phyloP scores from a whole-genome alignment of 2,329 filamentous ascomycete species.

The Colletotrichum sidae region DNA sequence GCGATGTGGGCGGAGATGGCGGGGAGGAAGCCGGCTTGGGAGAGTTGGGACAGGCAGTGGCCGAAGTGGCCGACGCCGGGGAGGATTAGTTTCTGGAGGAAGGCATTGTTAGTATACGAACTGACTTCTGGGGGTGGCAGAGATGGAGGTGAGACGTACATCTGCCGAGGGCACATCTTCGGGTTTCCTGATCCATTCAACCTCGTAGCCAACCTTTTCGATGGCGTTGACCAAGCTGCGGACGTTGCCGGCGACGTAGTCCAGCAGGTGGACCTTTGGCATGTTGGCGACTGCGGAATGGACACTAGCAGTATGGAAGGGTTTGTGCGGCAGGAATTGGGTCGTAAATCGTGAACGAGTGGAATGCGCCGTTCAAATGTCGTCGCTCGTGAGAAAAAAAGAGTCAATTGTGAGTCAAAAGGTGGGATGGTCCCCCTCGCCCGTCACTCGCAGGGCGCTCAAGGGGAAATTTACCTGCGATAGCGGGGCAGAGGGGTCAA shows the following conservation, averaged over 20 bases:
- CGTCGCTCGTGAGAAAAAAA: not conserved
- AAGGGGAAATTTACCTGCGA: constrained; percentile 39
- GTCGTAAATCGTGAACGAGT: constrained; percentile 5
- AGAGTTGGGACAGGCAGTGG: constrained; percentile 89
- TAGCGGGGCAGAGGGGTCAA: constrained; percentile 42
- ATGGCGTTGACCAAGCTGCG: constrained; percentile 97
- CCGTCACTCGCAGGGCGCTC: constrained; percentile 20
- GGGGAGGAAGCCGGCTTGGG: constrained; percentile 83
- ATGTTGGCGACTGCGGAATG: constrained; percentile 56
- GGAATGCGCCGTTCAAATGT: constrained; percentile 16
- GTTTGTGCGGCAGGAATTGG: not conserved
- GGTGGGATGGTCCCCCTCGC: constrained; percentile 6
- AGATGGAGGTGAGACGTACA: constrained; percentile 59
- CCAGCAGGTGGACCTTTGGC: constrained; percentile 80
- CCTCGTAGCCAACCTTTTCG: constrained; percentile 91
- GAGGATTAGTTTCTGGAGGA: constrained; percentile 84
- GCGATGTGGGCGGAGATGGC: constrained; percentile 86
- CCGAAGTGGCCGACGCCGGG: constrained; percentile 98
- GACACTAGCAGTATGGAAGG: too few relatives aligned
- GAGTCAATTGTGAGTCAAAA: constrained; percentile 28
- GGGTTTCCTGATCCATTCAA: constrained; percentile 91
- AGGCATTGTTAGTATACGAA: constrained; percentile 1
- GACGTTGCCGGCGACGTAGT: constrained; percentile 97
- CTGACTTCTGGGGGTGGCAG: not conserved
- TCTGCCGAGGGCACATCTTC: constrained; percentile 87